Conservation (phyloP, 179 eudicot genomes). For the Gypsophila paniculata region DNA sequence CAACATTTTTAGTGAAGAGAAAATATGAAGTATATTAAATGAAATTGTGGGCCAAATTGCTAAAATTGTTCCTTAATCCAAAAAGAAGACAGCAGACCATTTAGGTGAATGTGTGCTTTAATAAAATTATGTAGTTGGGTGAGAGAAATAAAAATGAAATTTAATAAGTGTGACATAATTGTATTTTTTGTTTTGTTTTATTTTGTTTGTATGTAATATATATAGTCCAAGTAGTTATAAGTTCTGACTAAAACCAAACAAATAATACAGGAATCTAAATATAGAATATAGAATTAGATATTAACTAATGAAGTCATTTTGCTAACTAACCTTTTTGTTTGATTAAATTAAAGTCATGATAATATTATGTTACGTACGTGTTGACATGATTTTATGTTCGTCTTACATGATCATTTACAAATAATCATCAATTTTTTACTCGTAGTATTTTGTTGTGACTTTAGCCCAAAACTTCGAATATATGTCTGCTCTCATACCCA, state of each 20-base stretch:
- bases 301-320: slow-evolving; percentile 21
- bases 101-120: slow-evolving; percentile 10
- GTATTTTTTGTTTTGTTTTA: neutral
- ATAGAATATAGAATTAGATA: neutral
- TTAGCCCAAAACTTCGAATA: too few species aligned
- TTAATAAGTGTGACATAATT: neutral
- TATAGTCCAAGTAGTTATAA: slow-evolving; percentile 14
- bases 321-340: slow-evolving; percentile 16
- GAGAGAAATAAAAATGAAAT: neutral
- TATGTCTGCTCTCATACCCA: too few species aligned
- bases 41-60: slow-evolving; percentile 19
- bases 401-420: too few species aligned
- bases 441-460: too few species aligned
- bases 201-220: neutral
- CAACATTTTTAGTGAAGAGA: neutral
- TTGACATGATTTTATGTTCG: too few species aligned
- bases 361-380: slow-evolving; percentile 13
- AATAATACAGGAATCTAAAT: neutral
- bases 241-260: slow-evolving; percentile 9
- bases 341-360: slow-evolving; percentile 15
- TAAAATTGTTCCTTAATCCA: slow-evolving; percentile 23
- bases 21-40: neutral
- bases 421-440: too few species aligned
- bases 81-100: slow-evolving; percentile 22
- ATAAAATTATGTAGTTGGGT: neutral